Evolutionary conservation across 345 rosid species (phyloP).

Genomic region (Passiflora organensis): DNA sequence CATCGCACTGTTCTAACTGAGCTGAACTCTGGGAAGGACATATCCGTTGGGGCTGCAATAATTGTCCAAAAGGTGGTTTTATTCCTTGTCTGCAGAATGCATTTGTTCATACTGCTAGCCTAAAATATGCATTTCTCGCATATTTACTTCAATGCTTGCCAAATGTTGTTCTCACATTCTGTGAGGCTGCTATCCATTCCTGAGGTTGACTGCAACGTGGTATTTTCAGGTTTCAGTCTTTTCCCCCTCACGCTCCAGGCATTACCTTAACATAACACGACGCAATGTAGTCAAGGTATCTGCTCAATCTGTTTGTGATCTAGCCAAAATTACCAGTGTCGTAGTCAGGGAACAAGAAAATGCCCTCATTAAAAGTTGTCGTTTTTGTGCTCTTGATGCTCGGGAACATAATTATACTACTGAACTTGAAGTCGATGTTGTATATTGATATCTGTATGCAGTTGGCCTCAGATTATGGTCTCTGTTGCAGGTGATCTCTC

Average conservation of each 20-base stretch:
- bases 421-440: not conserved
- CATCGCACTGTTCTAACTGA: conserved; percentile 54
- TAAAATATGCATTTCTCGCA: not conserved
- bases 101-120: not conserved
- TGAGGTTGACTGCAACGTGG: conserved; percentile 14
- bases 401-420: not conserved
- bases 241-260: conserved; percentile 39
- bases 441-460: not conserved
- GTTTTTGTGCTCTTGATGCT: no score
- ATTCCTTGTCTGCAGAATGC: not conserved
- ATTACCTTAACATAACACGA: conserved; percentile 68
- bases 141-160: not conserved
- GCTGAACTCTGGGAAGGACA: conserved; percentile 49
- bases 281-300: conserved; percentile 71
- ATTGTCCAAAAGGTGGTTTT: conserved; percentile 74
- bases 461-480: not conserved
- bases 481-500: conserved; percentile 60
- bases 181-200: conserved; percentile 4
- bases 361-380: no score
- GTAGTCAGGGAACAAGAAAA: no score
- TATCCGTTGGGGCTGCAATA: conserved; percentile 65
- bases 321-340: not conserved
- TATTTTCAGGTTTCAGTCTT: conserved; percentile 73
- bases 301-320: conserved; percentile 4
- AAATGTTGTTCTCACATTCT: not conserved